Conservation (phyloP, 805 yeast genomes). For the Cyberlindnera samutprakarnensis region DNA sequence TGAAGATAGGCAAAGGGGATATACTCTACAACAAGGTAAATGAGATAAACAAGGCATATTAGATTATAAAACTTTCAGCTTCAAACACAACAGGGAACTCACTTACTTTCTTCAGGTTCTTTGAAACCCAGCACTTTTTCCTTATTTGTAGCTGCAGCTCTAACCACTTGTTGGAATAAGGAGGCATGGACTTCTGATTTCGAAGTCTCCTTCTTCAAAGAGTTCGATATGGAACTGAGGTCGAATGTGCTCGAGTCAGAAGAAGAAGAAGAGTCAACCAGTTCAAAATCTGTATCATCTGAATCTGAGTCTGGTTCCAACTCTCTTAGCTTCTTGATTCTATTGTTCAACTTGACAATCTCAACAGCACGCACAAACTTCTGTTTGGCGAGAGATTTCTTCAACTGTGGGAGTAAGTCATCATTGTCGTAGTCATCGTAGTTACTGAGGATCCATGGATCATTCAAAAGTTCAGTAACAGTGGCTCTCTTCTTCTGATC, state of each 20-base stretch:
- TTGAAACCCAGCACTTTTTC: constrained; percentile 17
- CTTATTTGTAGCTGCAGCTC: constrained; percentile 51
- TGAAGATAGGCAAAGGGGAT: too few relatives aligned
- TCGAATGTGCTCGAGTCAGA: constrained; percentile 12
- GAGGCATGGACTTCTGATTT: constrained; percentile 32
- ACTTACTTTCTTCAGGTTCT: constrained; percentile 2
- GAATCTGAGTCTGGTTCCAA: constrained; percentile 49
- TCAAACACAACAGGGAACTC: background rate
- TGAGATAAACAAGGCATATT: too few relatives aligned
- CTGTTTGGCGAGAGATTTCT: constrained; percentile 73
- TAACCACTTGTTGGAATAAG: constrained; percentile 64
- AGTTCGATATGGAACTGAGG: constrained; percentile 16
- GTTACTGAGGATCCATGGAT: constrained; percentile 65
- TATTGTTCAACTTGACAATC: constrained; percentile 72
- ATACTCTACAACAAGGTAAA: too few relatives aligned
- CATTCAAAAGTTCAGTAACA: constrained; percentile 52
- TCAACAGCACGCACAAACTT: constrained; percentile 84
- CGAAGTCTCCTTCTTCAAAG: constrained; percentile 7
- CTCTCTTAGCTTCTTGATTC: constrained; percentile 62
- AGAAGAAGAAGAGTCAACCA: constrained; percentile 5
- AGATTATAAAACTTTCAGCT: too few relatives aligned
- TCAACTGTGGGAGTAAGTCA: constrained; percentile 77
- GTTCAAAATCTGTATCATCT: constrained; percentile 19
- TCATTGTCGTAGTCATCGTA: constrained; percentile 36
- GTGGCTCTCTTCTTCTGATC: constrained; percentile 67